A percentile compares a stretch with the other conserved stretches of the same genome.
These are phyloP conservation scores for Tylopilus subfusipes DNA, from an alignment of 768 basidiomycete species.

Conservation along the genomic window DNA sequence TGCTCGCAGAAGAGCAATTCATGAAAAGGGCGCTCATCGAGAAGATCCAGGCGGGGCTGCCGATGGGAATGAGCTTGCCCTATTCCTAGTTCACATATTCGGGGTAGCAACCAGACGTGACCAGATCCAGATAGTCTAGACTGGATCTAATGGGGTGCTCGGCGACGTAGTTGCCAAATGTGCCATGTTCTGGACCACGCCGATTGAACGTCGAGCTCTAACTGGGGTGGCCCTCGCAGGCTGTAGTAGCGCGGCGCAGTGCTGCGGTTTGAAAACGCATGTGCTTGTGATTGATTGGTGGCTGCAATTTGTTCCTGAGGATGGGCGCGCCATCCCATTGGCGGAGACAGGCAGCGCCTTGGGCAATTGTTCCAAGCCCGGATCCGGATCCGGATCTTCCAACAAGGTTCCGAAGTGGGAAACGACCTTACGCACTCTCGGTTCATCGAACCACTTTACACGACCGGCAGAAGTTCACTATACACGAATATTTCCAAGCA, in stretches of 20 bases:
- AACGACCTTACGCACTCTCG: slow-evolving; percentile 16
- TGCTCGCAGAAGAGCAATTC: slow-evolving; percentile 93
- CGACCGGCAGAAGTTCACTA: slow-evolving; percentile 23
- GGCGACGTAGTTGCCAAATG: slow-evolving; percentile 38
- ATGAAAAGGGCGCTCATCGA: slow-evolving; percentile 94
- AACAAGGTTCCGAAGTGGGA: slow-evolving; percentile 27
- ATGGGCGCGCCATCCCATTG: slow-evolving; percentile 18
- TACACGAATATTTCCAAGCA: slow-evolving; percentile 17
- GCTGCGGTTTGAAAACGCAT: slow-evolving; percentile 20
- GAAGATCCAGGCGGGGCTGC: slow-evolving; percentile 70
- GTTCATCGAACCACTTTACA: slow-evolving; percentile 26
- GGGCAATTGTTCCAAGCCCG: slow-evolving; percentile 25
- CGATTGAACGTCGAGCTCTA: slow-evolving; percentile 18
- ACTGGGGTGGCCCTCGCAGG: slow-evolving; percentile 21
- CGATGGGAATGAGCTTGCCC: slow-evolving; percentile 43
- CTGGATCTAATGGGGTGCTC: slow-evolving; percentile 31
- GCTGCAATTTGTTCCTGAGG: slow-evolving; percentile 29
- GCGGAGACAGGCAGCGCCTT: slow-evolving; percentile 29
- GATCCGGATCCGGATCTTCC: slow-evolving; percentile 34
- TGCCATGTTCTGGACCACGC: slow-evolving; percentile 31
- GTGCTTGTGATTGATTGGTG: slow-evolving; percentile 29
- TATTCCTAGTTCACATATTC: slow-evolving; percentile 39
- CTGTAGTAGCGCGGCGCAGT: slow-evolving; percentile 12
- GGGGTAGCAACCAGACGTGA: slow-evolving; percentile 25
- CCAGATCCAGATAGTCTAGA: slow-evolving; percentile 24